A percentile compares a stretch with the other conserved stretches of the same genome.
Evolutionary conservation across 495 filamentous ascomycete genomes (phyloP).

Genomic region (Talaromyces nanjingensis): DNA sequence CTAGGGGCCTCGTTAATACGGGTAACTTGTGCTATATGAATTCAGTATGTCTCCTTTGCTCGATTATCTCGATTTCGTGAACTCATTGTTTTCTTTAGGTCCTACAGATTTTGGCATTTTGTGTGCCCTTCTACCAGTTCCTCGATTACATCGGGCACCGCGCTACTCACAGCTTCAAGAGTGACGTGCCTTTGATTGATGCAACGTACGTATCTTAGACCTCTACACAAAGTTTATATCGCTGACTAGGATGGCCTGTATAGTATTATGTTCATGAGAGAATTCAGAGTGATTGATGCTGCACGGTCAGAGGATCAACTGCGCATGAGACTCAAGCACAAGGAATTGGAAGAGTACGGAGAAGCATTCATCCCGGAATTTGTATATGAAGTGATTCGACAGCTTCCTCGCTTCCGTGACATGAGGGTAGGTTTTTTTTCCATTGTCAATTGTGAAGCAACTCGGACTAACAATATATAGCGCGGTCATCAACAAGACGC

Average conservation of each 20-base stretch:
- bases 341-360: conserved; percentile 84
- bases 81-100: conserved; percentile 45
- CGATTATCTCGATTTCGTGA: not conserved
- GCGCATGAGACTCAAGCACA: conserved; percentile 62
- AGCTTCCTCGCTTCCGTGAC: conserved; percentile 77
- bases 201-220: conserved; percentile 66
- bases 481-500: conserved; percentile 97
- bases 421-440: conserved; percentile 63
- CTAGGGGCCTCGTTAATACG: conserved; percentile 91
- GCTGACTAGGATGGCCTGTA: not conserved
- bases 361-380: conserved; percentile 91
- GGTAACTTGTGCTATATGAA: conserved; percentile 99
- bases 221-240: not conserved
- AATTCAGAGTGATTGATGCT: conserved; percentile 81
- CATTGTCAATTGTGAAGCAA: not conserved
- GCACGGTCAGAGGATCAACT: conserved; percentile 68
- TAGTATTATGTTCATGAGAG: conserved; percentile 93
- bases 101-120: conserved; percentile 87
- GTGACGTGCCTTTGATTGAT: conserved; percentile 88
- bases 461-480: conserved; percentile 26
- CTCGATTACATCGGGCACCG: conserved; percentile 79
- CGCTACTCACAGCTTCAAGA: conserved; percentile 85
- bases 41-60: conserved; percentile 57
- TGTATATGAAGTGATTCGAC: conserved; percentile 86
- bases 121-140: conserved; percentile 90